These are phyloP conservation scores for Tolypocladium amazonense DNA, from an alignment of 2,329 filamentous ascomycete species.

Conservation along the genomic window DNA sequence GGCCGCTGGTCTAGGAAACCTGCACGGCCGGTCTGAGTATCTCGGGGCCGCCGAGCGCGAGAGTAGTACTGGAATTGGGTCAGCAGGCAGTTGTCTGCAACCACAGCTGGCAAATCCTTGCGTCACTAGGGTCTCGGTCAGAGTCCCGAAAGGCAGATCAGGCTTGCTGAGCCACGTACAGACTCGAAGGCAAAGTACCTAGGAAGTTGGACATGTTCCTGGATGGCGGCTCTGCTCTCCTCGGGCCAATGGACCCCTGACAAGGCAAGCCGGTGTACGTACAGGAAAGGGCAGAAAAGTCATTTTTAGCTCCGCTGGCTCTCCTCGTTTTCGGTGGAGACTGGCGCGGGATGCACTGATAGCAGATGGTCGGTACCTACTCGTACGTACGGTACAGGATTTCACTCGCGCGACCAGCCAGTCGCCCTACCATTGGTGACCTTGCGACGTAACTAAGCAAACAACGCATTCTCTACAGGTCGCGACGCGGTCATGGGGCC, in stretches of 20 bases:
- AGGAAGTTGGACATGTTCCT: not conserved
- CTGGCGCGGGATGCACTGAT: not conserved
- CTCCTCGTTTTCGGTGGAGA: not conserved
- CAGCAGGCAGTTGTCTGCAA: not conserved
- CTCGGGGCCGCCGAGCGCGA: not conserved
- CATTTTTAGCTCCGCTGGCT: constrained; percentile 1
- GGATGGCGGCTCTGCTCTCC: not conserved
- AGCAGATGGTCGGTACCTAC: not conserved
- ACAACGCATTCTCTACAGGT: not conserved
- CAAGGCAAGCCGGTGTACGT: not conserved
- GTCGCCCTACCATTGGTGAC: not conserved
- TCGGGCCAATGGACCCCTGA: not conserved
- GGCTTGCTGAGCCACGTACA: not conserved
- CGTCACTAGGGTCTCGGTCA: not conserved
- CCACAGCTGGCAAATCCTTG: not conserved
- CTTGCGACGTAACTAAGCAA: not conserved
- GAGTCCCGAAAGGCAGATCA: not conserved
- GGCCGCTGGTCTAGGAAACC: not conserved
- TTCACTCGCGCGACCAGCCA: not conserved
- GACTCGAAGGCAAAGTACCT: not conserved
- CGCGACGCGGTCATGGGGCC: not conserved
- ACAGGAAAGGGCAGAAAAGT: not conserved
- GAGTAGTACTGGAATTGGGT: not conserved
- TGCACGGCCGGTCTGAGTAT: not conserved
- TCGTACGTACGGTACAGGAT: no score